A percentile compares a stretch with the other conserved stretches of the same genome.
These are phyloP conservation scores for Artemisia tridentata DNA, from an alignment of 129 eudicot genomes.

Conservation along the genomic window DNA sequence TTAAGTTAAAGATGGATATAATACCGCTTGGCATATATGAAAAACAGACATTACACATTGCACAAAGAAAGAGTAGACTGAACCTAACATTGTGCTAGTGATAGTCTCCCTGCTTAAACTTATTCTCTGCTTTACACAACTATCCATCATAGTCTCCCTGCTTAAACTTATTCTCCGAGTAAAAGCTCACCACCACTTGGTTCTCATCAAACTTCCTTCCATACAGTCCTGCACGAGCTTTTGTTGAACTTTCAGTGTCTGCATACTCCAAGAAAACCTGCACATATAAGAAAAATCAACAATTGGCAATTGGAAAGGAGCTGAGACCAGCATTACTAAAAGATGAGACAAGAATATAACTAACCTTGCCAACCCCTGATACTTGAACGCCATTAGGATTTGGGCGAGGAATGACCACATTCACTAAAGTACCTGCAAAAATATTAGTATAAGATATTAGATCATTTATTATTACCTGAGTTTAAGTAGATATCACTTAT, in stretches of 20 bases:
- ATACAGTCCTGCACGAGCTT: conserved; percentile 71
- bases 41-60: conserved; percentile 25
- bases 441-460: neutral
- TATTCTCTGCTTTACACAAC: conserved; percentile 44
- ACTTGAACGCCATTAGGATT: conserved; percentile 62
- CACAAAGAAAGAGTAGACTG: neutral
- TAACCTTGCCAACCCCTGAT: conserved; percentile 94
- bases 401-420: conserved; percentile 86
- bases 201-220: conserved; percentile 94
- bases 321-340: neutral
- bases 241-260: conserved; percentile 68
- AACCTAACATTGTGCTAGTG: conserved; percentile 9
- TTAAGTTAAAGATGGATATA: neutral
- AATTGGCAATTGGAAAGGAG: neutral
- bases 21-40: conserved; percentile 6
- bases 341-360: conserved; percentile 11
- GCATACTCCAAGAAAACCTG: conserved; percentile 87
- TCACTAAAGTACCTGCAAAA: conserved; percentile 70
- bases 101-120: conserved; percentile 71
- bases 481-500: neutral
- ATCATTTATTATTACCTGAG: conserved; percentile 1
- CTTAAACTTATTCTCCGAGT: conserved; percentile 68
- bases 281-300: neutral
- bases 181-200: conserved; percentile 83
- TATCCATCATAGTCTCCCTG: conserved; percentile 82